phyloP scores from a whole-genome alignment of 2,329 filamentous ascomycete species.

The Ophiostoma triangulosporum region DNA sequence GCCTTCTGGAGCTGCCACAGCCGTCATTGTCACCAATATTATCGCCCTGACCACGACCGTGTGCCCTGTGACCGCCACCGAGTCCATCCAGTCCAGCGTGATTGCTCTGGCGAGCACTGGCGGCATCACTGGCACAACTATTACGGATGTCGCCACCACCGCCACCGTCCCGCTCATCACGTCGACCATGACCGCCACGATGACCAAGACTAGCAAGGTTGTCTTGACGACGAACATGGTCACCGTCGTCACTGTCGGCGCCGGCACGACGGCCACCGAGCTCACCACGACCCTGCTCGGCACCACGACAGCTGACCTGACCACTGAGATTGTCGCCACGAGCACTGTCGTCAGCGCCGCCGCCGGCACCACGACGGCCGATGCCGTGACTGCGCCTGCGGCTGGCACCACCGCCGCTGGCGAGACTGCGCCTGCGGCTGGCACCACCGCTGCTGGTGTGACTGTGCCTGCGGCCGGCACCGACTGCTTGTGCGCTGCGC shows the following conservation, averaged over 20 bases:
- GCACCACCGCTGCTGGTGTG: too few relatives aligned
- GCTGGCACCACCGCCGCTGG: background rate
- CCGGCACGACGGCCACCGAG: slow-evolving; percentile 10
- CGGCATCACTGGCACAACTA: slow-evolving; percentile 10
- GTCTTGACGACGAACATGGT: slow-evolving; percentile 13
- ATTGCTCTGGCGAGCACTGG: slow-evolving; percentile 16
- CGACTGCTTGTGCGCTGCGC: slow-evolving; percentile 1
- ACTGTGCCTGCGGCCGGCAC: background rate
- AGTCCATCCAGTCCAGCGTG: slow-evolving; percentile 25
- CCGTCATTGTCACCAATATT: slow-evolving; percentile 25
- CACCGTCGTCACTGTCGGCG: background rate
- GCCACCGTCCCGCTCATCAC: slow-evolving; percentile 14
- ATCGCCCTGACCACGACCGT: slow-evolving; percentile 25
- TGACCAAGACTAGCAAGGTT: slow-evolving; percentile 3
- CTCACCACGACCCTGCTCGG: slow-evolving; percentile 15
- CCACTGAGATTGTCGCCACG: slow-evolving; percentile 11
- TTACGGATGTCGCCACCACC: slow-evolving; percentile 20
- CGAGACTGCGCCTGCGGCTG: background rate
- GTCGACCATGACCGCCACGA: slow-evolving; percentile 12
- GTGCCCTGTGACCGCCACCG: slow-evolving; percentile 28
- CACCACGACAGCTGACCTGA: slow-evolving; percentile 17
- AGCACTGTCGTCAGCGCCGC: slow-evolving; percentile 9
- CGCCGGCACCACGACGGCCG: background rate
- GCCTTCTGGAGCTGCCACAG: slow-evolving; percentile 18
- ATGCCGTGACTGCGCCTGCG: background rate